Conservation (phyloP, 345 rosid genomes). For the Isatis tinctoria region DNA sequence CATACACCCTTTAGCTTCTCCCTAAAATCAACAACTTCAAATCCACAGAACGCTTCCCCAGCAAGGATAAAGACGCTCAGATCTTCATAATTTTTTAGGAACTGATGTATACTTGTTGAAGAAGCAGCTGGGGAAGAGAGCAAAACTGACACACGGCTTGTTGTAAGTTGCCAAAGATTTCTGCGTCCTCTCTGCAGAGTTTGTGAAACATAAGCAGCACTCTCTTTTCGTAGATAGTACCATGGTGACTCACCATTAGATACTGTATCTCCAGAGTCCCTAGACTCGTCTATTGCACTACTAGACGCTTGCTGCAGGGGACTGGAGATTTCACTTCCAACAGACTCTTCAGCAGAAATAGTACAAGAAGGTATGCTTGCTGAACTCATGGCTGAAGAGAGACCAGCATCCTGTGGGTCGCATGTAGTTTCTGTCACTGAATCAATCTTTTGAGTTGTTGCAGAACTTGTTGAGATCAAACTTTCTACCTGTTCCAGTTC, state of each 20-base stretch:
- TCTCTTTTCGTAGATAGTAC: slow-evolving; percentile 93
- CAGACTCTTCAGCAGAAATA: slow-evolving; percentile 38
- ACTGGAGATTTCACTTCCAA: slow-evolving; percentile 31
- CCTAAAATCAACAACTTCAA: slow-evolving; percentile 89
- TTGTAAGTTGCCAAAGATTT: slow-evolving; percentile 97
- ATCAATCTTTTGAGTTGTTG: slow-evolving; percentile 37
- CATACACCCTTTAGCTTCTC: slow-evolving; percentile 87
- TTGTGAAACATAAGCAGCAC: slow-evolving; percentile 74
- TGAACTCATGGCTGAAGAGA: slow-evolving; percentile 37
- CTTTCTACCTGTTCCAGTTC: slow-evolving; percentile 39
- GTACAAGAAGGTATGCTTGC: slow-evolving; percentile 32
- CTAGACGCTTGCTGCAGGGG: slow-evolving; percentile 26
- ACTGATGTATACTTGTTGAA: slow-evolving; percentile 93
- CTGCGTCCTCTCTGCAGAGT: slow-evolving; percentile 87
- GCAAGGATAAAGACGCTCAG: slow-evolving; percentile 79
- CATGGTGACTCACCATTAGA: slow-evolving; percentile 79
- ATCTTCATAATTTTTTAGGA: slow-evolving; percentile 89
- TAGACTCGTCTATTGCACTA: slow-evolving; percentile 38
- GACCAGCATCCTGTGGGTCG: slow-evolving; percentile 33
- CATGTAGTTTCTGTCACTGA: slow-evolving; percentile 34
- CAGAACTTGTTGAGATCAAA: slow-evolving; percentile 32
- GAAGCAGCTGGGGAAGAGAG: slow-evolving; percentile 79
- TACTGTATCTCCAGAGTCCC: slow-evolving; percentile 49
- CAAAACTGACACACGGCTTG: slow-evolving; percentile 88
- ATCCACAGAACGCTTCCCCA: slow-evolving; percentile 96